These are phyloP conservation scores for Pyrenula massariospora DNA, from an alignment of 495 filamentous ascomycete genomes.

Conservation along the genomic window DNA sequence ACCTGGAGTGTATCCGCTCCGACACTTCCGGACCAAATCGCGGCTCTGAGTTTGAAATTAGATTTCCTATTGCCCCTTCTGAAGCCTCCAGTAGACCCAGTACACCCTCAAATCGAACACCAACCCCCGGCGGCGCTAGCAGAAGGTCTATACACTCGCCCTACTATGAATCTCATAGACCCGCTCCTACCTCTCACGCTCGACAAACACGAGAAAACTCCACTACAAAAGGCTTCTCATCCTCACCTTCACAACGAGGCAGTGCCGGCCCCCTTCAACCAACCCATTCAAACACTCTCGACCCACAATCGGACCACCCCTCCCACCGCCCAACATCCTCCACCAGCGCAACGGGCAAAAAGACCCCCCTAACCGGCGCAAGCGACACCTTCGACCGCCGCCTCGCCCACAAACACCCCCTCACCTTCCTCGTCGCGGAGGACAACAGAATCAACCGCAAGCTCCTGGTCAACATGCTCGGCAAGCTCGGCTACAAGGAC, in stretches of 20 bases:
- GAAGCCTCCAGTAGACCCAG: slow-evolving; percentile 26
- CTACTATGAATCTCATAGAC: not conserved
- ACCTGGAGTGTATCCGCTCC: slow-evolving; percentile 56
- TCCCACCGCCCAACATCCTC: not conserved
- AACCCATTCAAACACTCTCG: slow-evolving; percentile 10
- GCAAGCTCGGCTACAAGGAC: slow-evolving; percentile 54
- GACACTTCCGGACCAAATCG: slow-evolving; percentile 53
- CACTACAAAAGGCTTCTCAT: slow-evolving; percentile 15
- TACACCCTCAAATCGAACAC: slow-evolving; percentile 19
- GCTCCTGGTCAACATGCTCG: slow-evolving; percentile 57
- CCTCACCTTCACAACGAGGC: not conserved
- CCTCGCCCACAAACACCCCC: slow-evolving; percentile 46
- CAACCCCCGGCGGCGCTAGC: slow-evolving; percentile 11
- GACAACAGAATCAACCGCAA: slow-evolving; percentile 75
- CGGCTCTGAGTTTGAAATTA: slow-evolving; percentile 67
- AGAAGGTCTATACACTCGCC: not conserved
- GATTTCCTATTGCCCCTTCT: slow-evolving; percentile 47
- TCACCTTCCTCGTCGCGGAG: slow-evolving; percentile 66
- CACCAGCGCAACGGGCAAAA: not conserved
- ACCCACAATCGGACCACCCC: slow-evolving; percentile 10
- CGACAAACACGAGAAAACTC: slow-evolving; percentile 16
- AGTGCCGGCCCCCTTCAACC: slow-evolving; percentile 7
- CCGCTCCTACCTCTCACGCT: not conserved
- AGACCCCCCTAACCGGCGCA: slow-evolving; percentile 7
- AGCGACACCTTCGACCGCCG: slow-evolving; percentile 12